Evolutionary conservation across 164 flowering plant species (phyloP).

Genomic region (Liriodendron chinense): DNA sequence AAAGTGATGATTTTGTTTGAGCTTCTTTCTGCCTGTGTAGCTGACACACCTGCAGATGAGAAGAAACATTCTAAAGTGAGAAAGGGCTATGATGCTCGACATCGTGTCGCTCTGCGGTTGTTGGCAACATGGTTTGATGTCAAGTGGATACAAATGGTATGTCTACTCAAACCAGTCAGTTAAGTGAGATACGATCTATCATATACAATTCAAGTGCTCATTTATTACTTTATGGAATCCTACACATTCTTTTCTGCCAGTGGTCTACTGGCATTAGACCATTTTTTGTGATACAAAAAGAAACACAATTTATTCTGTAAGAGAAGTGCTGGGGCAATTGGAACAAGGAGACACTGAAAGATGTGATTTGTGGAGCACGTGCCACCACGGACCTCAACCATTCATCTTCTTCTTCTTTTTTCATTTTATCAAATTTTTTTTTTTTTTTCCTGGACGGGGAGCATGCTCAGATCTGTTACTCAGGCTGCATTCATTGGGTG

Average conservation of each 20-base stretch:
- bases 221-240: conserved; percentile 5
- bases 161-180: conserved; percentile 23
- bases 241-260: background rate
- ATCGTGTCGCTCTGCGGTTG: conserved; percentile 85
- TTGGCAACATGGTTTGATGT: conserved; percentile 88
- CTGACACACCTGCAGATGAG: conserved; percentile 45
- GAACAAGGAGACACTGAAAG: background rate
- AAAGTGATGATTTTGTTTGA: conserved; percentile 78
- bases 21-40: conserved; percentile 93
- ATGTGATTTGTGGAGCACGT: background rate
- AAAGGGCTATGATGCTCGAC: conserved; percentile 96
- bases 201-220: background rate
- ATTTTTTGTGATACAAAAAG: background rate
- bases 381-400: too few relatives aligned
- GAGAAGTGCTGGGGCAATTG: background rate
- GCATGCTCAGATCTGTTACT: background rate
- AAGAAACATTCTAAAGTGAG: conserved; percentile 46
- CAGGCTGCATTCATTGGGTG: background rate
- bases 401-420: too few relatives aligned
- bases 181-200: background rate
- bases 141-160: conserved; percentile 86
- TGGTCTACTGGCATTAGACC: background rate
- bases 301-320: background rate
- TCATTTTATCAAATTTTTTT: background rate
- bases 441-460: too few relatives aligned